Base-by-base conservation (phyloP, 108 stramenopile genomes). In the Pseudonitzschia multiseries region DNA sequence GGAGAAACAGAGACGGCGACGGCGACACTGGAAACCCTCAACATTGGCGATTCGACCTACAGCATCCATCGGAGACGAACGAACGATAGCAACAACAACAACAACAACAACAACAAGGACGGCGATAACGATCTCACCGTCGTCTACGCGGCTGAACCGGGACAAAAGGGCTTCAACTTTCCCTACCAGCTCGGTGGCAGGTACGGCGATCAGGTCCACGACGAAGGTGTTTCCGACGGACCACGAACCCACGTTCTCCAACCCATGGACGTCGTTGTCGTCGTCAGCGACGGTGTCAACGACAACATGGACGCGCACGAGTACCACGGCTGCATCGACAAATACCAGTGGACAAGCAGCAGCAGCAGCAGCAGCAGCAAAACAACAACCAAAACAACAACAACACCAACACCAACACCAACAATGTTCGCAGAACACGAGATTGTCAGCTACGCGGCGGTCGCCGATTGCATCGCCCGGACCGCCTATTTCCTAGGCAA, bases 141-240 rank as follows among this genome's bases (percentile, higher is more conserved):
- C 4, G 27, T 71, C 28, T 77, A 71, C 56, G 77, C 64, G 5
- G 71, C 77, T 0, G 31, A 32, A 32, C 70, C 77, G 5, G 77
- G 77, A 10, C 77, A 77, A 29, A 77, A 77, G 53, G 43, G 64
- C 18, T 77, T 77, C 64, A 77, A 77, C 54, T 77, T 59, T 57
- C 77, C 77, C 18, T 56, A 77, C 56, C 77, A 77, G 36, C 27
- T 77, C 32, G 77, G 77, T 4, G 77, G 77, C 27, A 21, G 65
- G 12, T 48, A 77, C 50, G 77, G 77, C 17, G 77, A 77, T 52
- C 18, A 41, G 24, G 77, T 77, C 8, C 27, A 44, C 44, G 70
- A 77, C 10, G 54, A 51, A 2, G 66, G 57, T 1, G 67, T 61
- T 3, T 54, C 36, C 17, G 66, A 67, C 36, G 61, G 41, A 33